These are phyloP conservation scores for Talinum fruticosum DNA, from an alignment of 148 eudicot species.

Conservation along the genomic window DNA sequence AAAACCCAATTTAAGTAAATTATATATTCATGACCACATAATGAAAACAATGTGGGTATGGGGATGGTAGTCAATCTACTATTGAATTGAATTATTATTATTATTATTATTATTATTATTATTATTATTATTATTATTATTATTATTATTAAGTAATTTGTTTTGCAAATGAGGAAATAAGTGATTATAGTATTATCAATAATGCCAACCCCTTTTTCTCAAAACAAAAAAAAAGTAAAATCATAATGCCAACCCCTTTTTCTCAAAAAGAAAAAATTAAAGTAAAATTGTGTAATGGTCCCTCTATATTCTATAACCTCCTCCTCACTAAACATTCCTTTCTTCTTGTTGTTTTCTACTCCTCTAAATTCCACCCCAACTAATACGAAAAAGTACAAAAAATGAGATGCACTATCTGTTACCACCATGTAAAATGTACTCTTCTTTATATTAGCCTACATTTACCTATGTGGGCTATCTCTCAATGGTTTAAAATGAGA, in stretches of 20 bases:
- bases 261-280: neutral
- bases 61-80: neutral
- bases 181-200: neutral
- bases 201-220: neutral
- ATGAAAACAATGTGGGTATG: constrained; percentile 17
- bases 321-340: constrained; percentile 9
- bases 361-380: constrained; percentile 21
- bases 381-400: constrained; percentile 5
- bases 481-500: too few relatives aligned
- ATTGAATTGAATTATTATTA: neutral
- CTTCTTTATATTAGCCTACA: too few relatives aligned
- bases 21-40: constrained; percentile 16
- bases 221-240: neutral
- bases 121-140: too few relatives aligned
- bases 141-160: constrained; percentile 1
- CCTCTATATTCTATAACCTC: constrained; percentile 1
- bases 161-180: constrained; percentile 1
- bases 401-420: neutral
- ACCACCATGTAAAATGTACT: neutral
- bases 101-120: too few relatives aligned
- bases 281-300: constrained; percentile 9
- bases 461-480: too few relatives aligned
- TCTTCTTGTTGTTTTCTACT: constrained; percentile 26
- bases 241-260: neutral
- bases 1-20: constrained; percentile 9